Conservation (phyloP, 2,329 filamentous ascomycete genomes). For the Cadophora luteo-olivacea region DNA sequence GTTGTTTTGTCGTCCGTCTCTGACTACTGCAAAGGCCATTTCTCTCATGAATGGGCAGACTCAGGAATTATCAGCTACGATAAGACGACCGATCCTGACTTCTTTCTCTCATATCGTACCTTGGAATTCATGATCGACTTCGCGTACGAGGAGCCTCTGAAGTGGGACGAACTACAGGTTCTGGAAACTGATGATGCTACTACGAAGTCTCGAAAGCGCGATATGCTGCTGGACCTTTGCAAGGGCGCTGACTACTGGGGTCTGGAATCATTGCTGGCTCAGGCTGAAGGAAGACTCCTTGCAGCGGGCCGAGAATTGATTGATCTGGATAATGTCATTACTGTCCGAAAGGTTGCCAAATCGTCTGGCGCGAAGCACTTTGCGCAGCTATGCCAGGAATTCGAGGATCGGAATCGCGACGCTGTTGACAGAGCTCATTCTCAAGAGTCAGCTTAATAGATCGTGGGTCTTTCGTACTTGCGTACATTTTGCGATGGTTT, state of each 20-base stretch:
- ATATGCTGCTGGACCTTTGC: conserved; percentile 36
- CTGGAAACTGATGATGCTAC: conserved; percentile 26
- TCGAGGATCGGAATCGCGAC: neutral
- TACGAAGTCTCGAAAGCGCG: conserved; percentile 30
- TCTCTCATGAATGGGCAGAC: too few species aligned
- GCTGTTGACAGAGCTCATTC: conserved; percentile 8
- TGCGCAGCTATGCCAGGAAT: conserved; percentile 11
- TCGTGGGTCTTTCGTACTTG: too few species aligned
- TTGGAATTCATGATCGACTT: conserved; percentile 36
- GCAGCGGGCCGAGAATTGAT: conserved; percentile 30
- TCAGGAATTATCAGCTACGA: too few species aligned
- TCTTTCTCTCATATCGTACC: conserved; percentile 34
- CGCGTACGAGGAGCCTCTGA: conserved; percentile 36
- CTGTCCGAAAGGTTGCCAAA: conserved; percentile 23
- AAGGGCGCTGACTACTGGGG: conserved; percentile 39
- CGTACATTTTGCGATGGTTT: too few species aligned
- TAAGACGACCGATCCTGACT: too few species aligned
- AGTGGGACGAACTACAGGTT: conserved; percentile 37
- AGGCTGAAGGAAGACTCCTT: conserved; percentile 36
- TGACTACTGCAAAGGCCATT: conserved; percentile 31
- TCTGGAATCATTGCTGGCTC: too few species aligned
- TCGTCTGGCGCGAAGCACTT: conserved; percentile 26
- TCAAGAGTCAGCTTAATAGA: too few species aligned
- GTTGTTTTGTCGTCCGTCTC: conserved; percentile 33
- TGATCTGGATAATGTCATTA: conserved; percentile 34